A percentile compares a stretch with the other conserved stretches of the same genome.
Evolutionary conservation across 2,329 filamentous ascomycete genomes (phyloP).

Genomic region (Madurella mycetomatis): DNA sequence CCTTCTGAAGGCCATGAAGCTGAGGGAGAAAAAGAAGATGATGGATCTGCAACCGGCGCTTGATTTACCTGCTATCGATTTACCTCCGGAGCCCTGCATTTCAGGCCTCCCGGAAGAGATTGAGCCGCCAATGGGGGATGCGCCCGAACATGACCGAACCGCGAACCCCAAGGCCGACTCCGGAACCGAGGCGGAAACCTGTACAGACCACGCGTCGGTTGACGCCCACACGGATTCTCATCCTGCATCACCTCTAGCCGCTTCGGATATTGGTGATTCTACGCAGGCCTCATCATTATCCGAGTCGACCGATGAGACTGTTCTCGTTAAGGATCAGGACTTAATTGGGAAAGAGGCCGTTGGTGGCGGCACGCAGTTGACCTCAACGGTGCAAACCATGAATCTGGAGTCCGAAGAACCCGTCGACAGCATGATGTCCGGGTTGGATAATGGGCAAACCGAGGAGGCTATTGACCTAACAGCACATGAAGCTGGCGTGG

Average conservation of each 20-base stretch:
- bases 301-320: slow-evolving; percentile 58
- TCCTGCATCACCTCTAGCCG: slow-evolving; percentile 51
- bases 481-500: no score
- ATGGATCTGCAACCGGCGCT: slow-evolving; percentile 31
- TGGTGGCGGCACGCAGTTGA: background rate
- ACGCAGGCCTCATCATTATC: slow-evolving; percentile 62
- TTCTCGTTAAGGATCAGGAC: slow-evolving; percentile 39
- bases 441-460: background rate
- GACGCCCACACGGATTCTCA: slow-evolving; percentile 53
- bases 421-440: background rate
- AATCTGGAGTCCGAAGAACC: background rate
- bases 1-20: slow-evolving; percentile 88
- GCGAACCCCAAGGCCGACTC: slow-evolving; percentile 50
- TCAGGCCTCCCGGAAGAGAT: slow-evolving; percentile 32
- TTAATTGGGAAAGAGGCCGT: background rate
- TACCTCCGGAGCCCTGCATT: slow-evolving; percentile 23
- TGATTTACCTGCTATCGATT: slow-evolving; percentile 27
- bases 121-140: slow-evolving; percentile 26
- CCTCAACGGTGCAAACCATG: background rate
- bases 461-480: no score
- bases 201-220: slow-evolving; percentile 44
- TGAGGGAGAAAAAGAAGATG: slow-evolving; percentile 74
- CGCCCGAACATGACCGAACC: slow-evolving; percentile 28
- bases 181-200: slow-evolving; percentile 49
- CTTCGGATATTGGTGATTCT: slow-evolving; percentile 54